Percentiles rank a stretch among this genome's conserved stretches.
Conservation (phyloP, 305 asterid species). For the Fraxinus baroniana region DNA sequence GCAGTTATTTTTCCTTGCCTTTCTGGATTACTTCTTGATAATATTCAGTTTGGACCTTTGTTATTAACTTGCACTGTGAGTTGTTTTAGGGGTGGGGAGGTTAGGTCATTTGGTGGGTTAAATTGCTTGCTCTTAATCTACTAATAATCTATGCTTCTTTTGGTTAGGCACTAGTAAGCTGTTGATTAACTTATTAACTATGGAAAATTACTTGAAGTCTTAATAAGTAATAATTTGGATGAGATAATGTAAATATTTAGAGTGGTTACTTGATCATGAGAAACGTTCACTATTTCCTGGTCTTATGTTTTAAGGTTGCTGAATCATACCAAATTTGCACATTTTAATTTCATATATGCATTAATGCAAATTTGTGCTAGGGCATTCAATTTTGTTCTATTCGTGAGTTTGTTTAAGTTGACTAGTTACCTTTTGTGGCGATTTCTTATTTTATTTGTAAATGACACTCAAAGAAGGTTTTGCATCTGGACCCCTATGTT, state of each 20-base stretch:
- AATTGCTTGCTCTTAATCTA: neutral
- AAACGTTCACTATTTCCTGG: neutral
- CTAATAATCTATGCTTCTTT: neutral
- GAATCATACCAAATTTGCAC: neutral
- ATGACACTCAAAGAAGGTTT: neutral
- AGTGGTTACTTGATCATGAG: neutral
- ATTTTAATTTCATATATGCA: neutral
- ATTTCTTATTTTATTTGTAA: conserved; percentile 2
- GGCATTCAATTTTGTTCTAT: neutral
- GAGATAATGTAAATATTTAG: neutral
- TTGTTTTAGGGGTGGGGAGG: neutral
- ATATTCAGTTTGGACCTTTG: neutral
- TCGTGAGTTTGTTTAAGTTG: neutral
- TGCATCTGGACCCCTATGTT: conserved; percentile 7
- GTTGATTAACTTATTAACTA: neutral
- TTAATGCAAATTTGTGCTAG: neutral
- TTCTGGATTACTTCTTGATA: neutral
- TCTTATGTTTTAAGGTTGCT: neutral
- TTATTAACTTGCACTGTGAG: neutral
- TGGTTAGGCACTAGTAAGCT: neutral
- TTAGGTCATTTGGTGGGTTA: neutral
- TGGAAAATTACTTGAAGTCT: neutral
- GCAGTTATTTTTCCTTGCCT: neutral
- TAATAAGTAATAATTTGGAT: neutral
- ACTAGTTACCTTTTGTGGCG: neutral